Conservation (phyloP, 495 filamentous ascomycete species). For the Saxophila tyrrhenica region DNA sequence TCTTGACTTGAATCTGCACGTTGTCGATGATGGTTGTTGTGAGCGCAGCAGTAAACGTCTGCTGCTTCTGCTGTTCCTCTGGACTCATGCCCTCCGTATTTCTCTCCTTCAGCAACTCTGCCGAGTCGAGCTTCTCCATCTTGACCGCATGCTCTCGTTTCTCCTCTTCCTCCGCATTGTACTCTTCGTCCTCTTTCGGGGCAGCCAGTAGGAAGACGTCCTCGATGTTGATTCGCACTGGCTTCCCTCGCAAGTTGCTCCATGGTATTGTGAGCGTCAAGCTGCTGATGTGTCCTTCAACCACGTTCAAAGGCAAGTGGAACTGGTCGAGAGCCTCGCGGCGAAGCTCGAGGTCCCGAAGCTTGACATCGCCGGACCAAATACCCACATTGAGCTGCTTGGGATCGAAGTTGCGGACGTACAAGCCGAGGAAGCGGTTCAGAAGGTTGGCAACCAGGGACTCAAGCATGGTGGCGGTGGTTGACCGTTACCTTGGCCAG, state of each 20-base stretch:
- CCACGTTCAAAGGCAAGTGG: conserved; percentile 87
- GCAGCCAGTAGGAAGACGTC: conserved; percentile 93
- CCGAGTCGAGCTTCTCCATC: conserved; percentile 94
- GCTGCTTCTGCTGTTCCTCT: conserved; percentile 89
- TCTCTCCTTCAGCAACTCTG: conserved; percentile 81
- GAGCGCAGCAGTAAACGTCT: conserved; percentile 90
- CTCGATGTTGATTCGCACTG: conserved; percentile 87
- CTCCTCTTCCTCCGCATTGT: conserved; percentile 84
- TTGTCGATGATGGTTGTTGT: conserved; percentile 96
- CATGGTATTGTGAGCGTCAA: conserved; percentile 88
- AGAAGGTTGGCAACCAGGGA: conserved; percentile 73
- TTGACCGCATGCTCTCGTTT: conserved; percentile 72
- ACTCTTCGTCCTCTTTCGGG: conserved; percentile 85
- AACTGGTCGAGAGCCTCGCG: conserved; percentile 93
- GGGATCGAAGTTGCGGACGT: conserved; percentile 97
- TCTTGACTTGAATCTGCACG: conserved; percentile 91
- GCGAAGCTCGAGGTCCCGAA: conserved; percentile 81
- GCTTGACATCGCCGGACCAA: conserved; percentile 93
- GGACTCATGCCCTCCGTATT: conserved; percentile 85
- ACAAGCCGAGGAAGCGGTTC: conserved; percentile 98
- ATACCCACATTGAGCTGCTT: conserved; percentile 95
- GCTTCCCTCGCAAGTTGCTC: conserved; percentile 89
- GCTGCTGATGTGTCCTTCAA: conserved; percentile 84
- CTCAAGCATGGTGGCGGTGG: conserved; percentile 49
- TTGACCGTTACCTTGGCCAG: conserved; percentile 27